Evolutionary conservation across 352 stramenopile genomes (phyloP), one percentile per base, ranked within the genome.

Genomic region (Globisporangium nunn): DNA sequence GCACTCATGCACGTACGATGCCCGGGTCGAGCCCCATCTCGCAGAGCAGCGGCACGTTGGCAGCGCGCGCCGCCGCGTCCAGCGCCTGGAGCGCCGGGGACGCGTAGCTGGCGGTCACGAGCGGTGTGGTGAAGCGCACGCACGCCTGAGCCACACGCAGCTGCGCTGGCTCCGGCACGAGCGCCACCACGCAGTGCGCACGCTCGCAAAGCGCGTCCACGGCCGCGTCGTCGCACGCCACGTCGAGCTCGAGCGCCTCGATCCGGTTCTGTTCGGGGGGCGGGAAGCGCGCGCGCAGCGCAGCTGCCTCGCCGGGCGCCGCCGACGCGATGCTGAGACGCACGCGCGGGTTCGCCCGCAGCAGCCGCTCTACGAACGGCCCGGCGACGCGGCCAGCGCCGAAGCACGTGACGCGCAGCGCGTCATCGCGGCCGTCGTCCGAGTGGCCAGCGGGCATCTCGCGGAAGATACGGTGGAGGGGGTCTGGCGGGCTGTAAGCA

Each of bases 21-120:
- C 90, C 90, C 33, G 88, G 90, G 66, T 97, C 90, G 17, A 97
- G 68, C 4, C 90, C 90, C 63, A 93, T 85, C 70, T 97, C 88
- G 63, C 91, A 94, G 7, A 97, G 63, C 41, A 97, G 81, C 41
- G 70, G 67, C 29, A 96, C 75, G 15, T 81, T 82, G 14, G 63
- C 73, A 50, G 51, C 72, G n/a, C 61, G 71, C 11, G 68, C 78
- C 18, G 70, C 71, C 50, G 66, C 50, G 31, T 77, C 52, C 11
- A 96, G 60, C 15, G 65, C 31, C 40, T 72, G 65, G 62, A 97
- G 93, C 12, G 76, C 86, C n/a, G 74, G 62, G 29, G 76, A 93
- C 18, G 91, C 81, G 57, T 97, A 97, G 59, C 80, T 95, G n/a
- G 90, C 88, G 7, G 90, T 97, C 39, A 96, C 84, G 23, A 97